Base-by-base conservation (phyloP, 257 asterid genomes). In the Thymus mandschuricus region DNA sequence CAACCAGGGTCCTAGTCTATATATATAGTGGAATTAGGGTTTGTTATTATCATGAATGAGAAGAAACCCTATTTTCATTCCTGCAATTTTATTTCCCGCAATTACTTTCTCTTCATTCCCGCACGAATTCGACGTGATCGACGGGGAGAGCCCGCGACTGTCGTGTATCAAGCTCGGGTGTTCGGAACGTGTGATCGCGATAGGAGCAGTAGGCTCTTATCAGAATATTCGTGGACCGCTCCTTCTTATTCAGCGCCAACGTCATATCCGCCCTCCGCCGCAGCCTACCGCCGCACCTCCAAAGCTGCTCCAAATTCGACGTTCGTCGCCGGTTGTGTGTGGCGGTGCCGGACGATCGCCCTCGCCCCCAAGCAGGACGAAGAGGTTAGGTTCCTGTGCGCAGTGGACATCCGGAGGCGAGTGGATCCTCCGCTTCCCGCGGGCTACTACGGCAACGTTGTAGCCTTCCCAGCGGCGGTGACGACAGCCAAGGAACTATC, bases 331-430 rank as follows among this genome's bases (percentile, higher is more conserved):
- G 85, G 79, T 6, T 78, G 81, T 71, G 63, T 81, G 3, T 86
- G 88, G 90, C 88, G 85, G 1, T 86, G 88, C 72, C 82, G 88
- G 64, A 83, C 87, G 5, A 76, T 21, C 21, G 21, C 21, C 21
- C 21, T 21, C 21, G 21, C 21, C 21, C 21, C 80, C 1, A 71
- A 75, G 1, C 81, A 84, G 0, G 28, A 74, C 6, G 84, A 81
- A 35, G 86, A 68, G 50, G 72, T 84, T 1, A 73, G 84, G 21
- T 64, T 84, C 46, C 2, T 73, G 3, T 80, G 80, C 80, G 45
- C 76, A 8, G 82, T 80, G n/a, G 78, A 76, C 7, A 59, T 1
- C 68, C 84, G 2, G 15, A 6, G 5, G 41, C 66, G 82, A 28
- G 60, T 82, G 73, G 65, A 76, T 2, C 81, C 79, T 1, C 73